A percentile compares a stretch with the other conserved stretches of the same genome.
phyloP scores from a whole-genome alignment of 2,329 filamentous ascomycete genomes.

The Ciborinia camelliae region DNA sequence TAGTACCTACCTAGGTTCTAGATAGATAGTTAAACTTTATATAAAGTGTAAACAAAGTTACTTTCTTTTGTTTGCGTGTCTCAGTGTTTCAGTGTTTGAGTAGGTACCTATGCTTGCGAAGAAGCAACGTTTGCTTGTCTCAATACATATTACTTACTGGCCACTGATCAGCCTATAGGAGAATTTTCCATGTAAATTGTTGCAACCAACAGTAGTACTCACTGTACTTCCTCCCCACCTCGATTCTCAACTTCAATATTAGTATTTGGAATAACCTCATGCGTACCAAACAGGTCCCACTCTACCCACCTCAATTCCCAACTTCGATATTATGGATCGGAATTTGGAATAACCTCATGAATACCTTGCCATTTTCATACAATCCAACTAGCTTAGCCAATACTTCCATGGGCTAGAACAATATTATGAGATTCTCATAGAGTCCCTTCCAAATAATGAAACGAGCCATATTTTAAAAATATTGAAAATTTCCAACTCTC shows the following conservation, averaged over 20 bases:
- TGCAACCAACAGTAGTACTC: too few relatives aligned
- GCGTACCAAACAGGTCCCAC: neutral
- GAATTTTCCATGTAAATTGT: neutral
- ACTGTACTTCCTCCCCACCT: neutral
- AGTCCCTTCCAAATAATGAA: too few relatives aligned
- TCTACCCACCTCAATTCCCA: neutral
- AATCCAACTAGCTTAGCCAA: neutral
- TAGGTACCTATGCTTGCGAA: too few relatives aligned
- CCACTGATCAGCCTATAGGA: neutral
- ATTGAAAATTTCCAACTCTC: neutral
- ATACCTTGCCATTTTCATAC: too few relatives aligned
- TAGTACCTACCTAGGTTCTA: too few relatives aligned
- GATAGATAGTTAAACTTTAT: too few relatives aligned
- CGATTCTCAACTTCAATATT: neutral
- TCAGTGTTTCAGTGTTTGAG: too few relatives aligned
- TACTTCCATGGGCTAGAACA: neutral
- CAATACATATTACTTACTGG: too few relatives aligned
- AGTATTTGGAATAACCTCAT: neutral
- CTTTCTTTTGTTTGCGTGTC: too few relatives aligned
- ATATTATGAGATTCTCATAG: neutral
- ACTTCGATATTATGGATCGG: too few relatives aligned
- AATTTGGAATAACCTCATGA: too few relatives aligned
- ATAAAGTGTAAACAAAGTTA: too few relatives aligned
- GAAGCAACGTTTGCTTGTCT: neutral
- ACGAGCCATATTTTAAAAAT: neutral